These are phyloP conservation scores for Rostrohypoxylon terebratum DNA, from an alignment of 495 filamentous ascomycete genomes.

Conservation along the genomic window DNA sequence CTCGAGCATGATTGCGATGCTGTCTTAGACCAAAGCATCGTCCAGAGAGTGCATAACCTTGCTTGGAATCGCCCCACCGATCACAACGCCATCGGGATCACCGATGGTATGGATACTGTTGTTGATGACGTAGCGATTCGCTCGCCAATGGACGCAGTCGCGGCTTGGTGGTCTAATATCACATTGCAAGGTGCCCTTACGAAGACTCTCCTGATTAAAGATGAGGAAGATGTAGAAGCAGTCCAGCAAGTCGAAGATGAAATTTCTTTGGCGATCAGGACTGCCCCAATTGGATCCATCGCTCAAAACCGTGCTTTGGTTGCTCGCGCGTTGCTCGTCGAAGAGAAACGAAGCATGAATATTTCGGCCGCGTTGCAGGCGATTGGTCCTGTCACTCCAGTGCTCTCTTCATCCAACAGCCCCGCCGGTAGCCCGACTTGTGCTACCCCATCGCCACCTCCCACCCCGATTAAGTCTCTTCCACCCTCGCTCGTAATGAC, in stretches of 20 bases:
- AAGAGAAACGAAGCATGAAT: slow-evolving; percentile 64
- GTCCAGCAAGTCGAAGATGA: slow-evolving; percentile 60
- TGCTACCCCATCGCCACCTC: slow-evolving; percentile 20
- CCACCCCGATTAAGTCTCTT: slow-evolving; percentile 49
- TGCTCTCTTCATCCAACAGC: slow-evolving; percentile 39
- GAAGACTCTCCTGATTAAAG: slow-evolving; percentile 65
- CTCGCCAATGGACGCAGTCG: slow-evolving; percentile 88
- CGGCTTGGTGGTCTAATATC: slow-evolving; percentile 88
- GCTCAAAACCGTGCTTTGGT: slow-evolving; percentile 83
- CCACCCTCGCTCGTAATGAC: slow-evolving; percentile 60
- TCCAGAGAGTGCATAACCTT: slow-evolving; percentile 90
- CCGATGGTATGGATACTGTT: slow-evolving; percentile 82
- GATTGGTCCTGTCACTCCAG: slow-evolving; percentile 57
- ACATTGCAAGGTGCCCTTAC: slow-evolving; percentile 77
- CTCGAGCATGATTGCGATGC: slow-evolving; percentile 81
- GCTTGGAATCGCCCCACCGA: slow-evolving; percentile 86
- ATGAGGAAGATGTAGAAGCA: slow-evolving; percentile 52
- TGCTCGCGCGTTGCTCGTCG: slow-evolving; percentile 70
- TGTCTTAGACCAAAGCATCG: slow-evolving; percentile 78
- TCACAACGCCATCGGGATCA: slow-evolving; percentile 68
- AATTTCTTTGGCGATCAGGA: slow-evolving; percentile 74
- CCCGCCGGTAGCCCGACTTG: slow-evolving; percentile 34
- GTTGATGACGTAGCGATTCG: slow-evolving; percentile 88
- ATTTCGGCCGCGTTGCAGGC: slow-evolving; percentile 67
- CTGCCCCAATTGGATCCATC: slow-evolving; percentile 83